phyloP scores from a whole-genome alignment of 139 green algal genomes.

The Ettlia oleoabundans region DNA sequence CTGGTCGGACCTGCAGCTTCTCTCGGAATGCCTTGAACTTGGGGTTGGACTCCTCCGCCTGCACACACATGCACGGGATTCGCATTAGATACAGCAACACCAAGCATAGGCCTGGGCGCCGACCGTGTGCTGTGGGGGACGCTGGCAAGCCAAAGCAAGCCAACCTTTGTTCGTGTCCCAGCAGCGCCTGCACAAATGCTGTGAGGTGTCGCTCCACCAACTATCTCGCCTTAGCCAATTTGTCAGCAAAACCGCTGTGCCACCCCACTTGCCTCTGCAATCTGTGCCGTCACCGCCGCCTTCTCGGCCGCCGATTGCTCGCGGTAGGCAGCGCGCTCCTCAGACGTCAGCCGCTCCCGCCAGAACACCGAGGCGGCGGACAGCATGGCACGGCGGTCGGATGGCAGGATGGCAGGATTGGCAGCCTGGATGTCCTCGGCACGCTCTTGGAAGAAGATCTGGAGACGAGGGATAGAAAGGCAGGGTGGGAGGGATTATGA shows the following conservation, averaged over 20 bases:
- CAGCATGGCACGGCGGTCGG: slow-evolving; percentile 20
- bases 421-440: slow-evolving; percentile 31
- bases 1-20: slow-evolving; percentile 12
- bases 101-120: too few species aligned
- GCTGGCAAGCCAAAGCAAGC: too few species aligned
- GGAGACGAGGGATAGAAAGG: neutral
- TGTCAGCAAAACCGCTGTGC: too few species aligned
- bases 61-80: neutral
- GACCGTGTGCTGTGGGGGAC: too few species aligned
- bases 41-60: slow-evolving; percentile 29
- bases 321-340: slow-evolving; percentile 32
- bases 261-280: neutral
- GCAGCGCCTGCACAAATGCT: too few species aligned
- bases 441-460: slow-evolving; percentile 31
- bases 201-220: too few species aligned
- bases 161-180: too few species aligned
- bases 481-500: neutral
- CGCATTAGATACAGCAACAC: neutral
- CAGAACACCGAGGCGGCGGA: slow-evolving; percentile 18
- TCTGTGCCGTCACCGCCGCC: neutral
- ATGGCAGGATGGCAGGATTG: slow-evolving; percentile 15
- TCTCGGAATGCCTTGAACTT: slow-evolving; percentile 28
- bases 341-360: slow-evolving; percentile 23
- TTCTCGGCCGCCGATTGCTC: slow-evolving; percentile 20
- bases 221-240: too few species aligned